These are phyloP conservation scores for Phaeoacremonium minimum DNA, from an alignment of 2,329 filamentous ascomycete species.

Conservation along the genomic window DNA sequence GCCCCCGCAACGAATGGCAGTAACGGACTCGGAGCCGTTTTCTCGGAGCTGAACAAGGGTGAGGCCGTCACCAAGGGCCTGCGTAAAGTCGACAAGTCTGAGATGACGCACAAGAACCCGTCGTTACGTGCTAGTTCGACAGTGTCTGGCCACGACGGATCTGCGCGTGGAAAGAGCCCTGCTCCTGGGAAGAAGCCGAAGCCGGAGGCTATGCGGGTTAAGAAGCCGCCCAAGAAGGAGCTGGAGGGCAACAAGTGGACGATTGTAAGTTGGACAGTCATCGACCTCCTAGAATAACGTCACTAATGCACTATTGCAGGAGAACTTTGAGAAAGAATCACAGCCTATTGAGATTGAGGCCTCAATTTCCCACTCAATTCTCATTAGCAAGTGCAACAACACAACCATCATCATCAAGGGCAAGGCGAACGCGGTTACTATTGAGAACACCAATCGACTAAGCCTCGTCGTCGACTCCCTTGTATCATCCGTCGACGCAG, in stretches of 20 bases:
- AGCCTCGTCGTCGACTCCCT: slow-evolving; percentile 86
- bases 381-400: slow-evolving; percentile 89
- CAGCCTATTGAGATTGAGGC: slow-evolving; percentile 78
- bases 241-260: slow-evolving; percentile 92
- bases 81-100: slow-evolving; percentile 87
- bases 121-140: slow-evolving; percentile 69
- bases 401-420: slow-evolving; percentile 84
- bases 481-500: slow-evolving; percentile 87
- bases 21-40: slow-evolving; percentile 83
- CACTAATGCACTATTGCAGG: slow-evolving; percentile 53
- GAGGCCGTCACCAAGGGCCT: slow-evolving; percentile 82
- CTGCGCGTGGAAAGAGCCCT: slow-evolving; percentile 71
- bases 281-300: too few species aligned
- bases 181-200: slow-evolving; percentile 85
- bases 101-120: slow-evolving; percentile 99
- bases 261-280: slow-evolving; percentile 63
- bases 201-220: slow-evolving; percentile 77
- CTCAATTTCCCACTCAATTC: slow-evolving; percentile 78
- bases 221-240: slow-evolving; percentile 76
- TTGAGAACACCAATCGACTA: slow-evolving; percentile 83
- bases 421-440: slow-evolving; percentile 94
- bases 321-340: slow-evolving; percentile 80
- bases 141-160: slow-evolving; percentile 56
- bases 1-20: slow-evolving; percentile 37
- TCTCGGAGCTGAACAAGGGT: slow-evolving; percentile 86